These are phyloP conservation scores for Solanum etuberosum DNA, from an alignment of 257 asterid genomes.

Conservation along the genomic window DNA sequence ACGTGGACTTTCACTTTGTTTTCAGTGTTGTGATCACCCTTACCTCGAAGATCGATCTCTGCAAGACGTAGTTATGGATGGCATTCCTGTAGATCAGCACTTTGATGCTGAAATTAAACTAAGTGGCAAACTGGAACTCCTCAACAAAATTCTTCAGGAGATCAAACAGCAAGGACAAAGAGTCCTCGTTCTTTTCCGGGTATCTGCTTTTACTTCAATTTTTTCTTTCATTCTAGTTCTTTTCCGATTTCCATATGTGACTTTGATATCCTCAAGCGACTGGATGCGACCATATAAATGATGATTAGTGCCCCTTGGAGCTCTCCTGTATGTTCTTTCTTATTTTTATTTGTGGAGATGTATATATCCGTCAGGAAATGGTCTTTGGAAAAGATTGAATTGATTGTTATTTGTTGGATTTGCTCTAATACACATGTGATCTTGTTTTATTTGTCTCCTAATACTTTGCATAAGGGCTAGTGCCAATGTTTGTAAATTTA, in stretches of 20 bases:
- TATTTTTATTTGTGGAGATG: no score
- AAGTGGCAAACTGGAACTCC: constrained; percentile 55
- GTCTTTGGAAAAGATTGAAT: background rate
- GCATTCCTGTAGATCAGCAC: constrained; percentile 24
- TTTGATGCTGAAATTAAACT: constrained; percentile 41
- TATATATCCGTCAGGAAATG: background rate
- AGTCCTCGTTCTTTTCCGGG: constrained; percentile 57
- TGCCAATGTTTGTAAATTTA: background rate
- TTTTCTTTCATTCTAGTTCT: background rate
- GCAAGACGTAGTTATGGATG: constrained; percentile 22
- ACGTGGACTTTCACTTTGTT: background rate
- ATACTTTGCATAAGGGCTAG: background rate
- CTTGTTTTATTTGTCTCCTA: background rate
- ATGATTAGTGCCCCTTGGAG: no score
- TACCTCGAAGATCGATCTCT: constrained; percentile 40
- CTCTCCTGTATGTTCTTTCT: no score
- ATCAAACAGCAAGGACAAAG: constrained; percentile 37
- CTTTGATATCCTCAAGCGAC: background rate
- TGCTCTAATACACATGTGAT: background rate
- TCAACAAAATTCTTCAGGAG: constrained; percentile 39
- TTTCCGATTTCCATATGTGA: background rate
- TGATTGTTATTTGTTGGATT: background rate
- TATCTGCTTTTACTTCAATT: background rate
- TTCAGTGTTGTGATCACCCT: constrained; percentile 73
- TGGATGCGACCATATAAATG: background rate